Percentiles rank a stretch among this genome's conserved stretches.
Evolutionary conservation across 768 basidiomycete genomes (phyloP).

Genomic region (Pleurotus pulmonarius): DNA sequence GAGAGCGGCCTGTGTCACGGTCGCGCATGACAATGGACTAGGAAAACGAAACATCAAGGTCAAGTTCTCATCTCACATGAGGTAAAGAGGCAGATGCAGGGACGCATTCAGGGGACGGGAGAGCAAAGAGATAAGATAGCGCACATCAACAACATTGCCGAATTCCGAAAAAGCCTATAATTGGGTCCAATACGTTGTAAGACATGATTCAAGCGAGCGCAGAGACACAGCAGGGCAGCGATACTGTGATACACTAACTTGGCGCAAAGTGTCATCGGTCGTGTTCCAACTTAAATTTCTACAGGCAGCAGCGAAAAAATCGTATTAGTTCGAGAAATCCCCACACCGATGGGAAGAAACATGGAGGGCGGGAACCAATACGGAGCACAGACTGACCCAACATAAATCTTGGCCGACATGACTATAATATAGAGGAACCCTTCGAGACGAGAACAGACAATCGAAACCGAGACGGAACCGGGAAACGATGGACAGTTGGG

Average conservation of each 20-base stretch:
- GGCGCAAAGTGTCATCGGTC: conserved; percentile 85
- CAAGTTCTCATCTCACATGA: conserved; percentile 29
- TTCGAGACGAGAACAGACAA: conserved; percentile 37
- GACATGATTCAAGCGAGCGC: conserved; percentile 30
- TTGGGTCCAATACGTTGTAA: conserved; percentile 48
- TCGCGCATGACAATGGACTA: conserved; percentile 99
- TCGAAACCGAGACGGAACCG: conserved; percentile 58
- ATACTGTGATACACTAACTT: conserved; percentile 59
- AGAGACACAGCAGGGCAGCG: conserved; percentile 25
- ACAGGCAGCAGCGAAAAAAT: conserved; percentile 45
- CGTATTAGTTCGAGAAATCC: conserved; percentile 55
- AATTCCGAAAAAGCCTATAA: conserved; percentile 79
- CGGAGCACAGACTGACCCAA: conserved; percentile 81
- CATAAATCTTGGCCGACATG: conserved; percentile 87
- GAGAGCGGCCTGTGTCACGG: conserved; percentile 94
- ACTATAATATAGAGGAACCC: conserved; percentile 52
- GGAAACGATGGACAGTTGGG: conserved; percentile 44
- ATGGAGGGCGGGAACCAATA: conserved; percentile 39
- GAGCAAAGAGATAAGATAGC: conserved; percentile 38
- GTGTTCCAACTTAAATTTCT: conserved; percentile 97
- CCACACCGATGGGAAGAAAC: conserved; percentile 40
- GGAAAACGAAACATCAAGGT: conserved; percentile 29
- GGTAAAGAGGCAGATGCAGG: conserved; percentile 5
- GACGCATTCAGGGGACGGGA: conserved; percentile 9
- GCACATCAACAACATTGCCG: conserved; percentile 89